These are phyloP conservation scores for Mycena filopes DNA, from an alignment of 768 basidiomycete species.

Conservation along the genomic window DNA sequence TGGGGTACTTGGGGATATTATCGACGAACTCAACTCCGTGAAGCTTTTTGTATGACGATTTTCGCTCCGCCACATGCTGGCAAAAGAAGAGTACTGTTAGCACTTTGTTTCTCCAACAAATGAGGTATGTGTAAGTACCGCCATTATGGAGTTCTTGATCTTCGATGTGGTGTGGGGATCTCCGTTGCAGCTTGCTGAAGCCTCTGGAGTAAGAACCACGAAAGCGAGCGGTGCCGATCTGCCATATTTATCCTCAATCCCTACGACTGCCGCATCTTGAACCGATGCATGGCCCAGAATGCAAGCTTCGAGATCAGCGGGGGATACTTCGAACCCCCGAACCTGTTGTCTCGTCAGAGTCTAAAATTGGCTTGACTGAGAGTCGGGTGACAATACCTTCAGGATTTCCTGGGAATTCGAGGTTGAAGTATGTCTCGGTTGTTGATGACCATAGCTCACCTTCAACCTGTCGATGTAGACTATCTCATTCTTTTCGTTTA, in stretches of 20 bases:
- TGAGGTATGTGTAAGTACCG: not conserved
- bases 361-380: not conserved
- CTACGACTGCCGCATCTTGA: constrained; percentile 55
- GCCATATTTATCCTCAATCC: constrained; percentile 59
- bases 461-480: constrained; percentile 66
- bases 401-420: constrained; percentile 10
- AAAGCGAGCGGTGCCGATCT: constrained; percentile 67
- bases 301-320: constrained; percentile 57
- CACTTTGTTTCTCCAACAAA: not conserved
- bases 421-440: not conserved
- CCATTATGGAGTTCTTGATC: constrained; percentile 23
- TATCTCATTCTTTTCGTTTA: constrained; percentile 56
- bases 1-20: constrained; percentile 15
- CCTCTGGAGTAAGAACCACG: constrained; percentile 50
- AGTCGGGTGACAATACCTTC: constrained; percentile 1
- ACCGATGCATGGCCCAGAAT: constrained; percentile 55
- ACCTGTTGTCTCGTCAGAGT: constrained; percentile 35
- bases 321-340: constrained; percentile 41
- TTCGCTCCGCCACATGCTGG: constrained; percentile 14
- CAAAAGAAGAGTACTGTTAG: constrained; percentile 16
- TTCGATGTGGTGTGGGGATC: constrained; percentile 4
- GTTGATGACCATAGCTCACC: constrained; percentile 34
- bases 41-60: constrained; percentile 15
- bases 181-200: constrained; percentile 38
- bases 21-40: constrained; percentile 9